Conservation (phyloP, 768 basidiomycete species). For the Stropharia rugosoannulata region DNA sequence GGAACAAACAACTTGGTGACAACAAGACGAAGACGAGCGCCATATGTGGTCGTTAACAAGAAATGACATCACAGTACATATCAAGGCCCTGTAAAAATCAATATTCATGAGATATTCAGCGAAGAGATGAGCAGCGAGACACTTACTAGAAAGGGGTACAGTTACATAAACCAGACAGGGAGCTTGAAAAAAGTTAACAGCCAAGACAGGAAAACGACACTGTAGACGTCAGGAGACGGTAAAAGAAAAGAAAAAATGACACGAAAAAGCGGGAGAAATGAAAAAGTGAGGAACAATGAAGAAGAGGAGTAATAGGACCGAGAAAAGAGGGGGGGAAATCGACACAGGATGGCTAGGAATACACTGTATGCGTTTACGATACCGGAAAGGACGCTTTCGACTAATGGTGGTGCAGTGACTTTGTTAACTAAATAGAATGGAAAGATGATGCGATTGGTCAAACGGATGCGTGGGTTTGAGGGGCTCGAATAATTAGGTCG, state of each 20-base stretch:
- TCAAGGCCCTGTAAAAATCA: neutral
- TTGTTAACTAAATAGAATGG: slow-evolving; percentile 13
- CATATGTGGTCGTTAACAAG: slow-evolving; percentile 3
- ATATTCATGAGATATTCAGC: neutral
- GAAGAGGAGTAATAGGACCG: slow-evolving; percentile 8
- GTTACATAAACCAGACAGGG: slow-evolving; percentile 2
- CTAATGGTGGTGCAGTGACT: slow-evolving; percentile 7
- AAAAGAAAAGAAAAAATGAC: neutral
- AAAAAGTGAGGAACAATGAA: slow-evolving; percentile 2
- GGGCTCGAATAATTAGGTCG: slow-evolving; percentile 3
- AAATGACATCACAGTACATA: slow-evolving; percentile 5
- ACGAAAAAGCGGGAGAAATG: neutral
- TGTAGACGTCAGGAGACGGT: neutral
- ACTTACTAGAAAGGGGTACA: slow-evolving; percentile 4
- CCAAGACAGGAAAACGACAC: neutral
- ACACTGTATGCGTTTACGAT: slow-evolving; percentile 25
- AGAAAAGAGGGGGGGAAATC: slow-evolving; percentile 5
- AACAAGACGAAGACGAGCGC: neutral
- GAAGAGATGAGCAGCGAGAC: neutral
- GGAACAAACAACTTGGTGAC: neutral
- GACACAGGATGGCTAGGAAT: slow-evolving; percentile 21
- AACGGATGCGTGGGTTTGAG: neutral
- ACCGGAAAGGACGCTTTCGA: slow-evolving; percentile 14
- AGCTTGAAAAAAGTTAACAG: neutral
- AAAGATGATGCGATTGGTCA: slow-evolving; percentile 10